Evolutionary conservation across 805 yeast genomes (phyloP).

Genomic region (Teunomyces tritomae): DNA sequence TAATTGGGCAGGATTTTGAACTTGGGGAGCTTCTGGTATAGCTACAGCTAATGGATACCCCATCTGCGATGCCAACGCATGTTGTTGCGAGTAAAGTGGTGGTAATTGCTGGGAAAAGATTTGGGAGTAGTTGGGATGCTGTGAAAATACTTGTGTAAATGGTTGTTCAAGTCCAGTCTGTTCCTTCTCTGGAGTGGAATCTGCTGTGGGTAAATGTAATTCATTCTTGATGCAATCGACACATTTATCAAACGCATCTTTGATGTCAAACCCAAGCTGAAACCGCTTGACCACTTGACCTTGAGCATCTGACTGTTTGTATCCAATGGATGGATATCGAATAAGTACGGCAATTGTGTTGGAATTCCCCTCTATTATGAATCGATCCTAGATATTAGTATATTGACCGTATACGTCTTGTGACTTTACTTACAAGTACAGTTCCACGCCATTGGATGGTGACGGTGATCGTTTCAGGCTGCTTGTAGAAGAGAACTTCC

Average conservation of each 20-base stretch:
- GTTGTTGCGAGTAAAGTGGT: not conserved
- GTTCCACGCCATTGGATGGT: constrained; percentile 21
- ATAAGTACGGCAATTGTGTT: constrained; percentile 16
- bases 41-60: not conserved
- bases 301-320: constrained; percentile 19
- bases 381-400: constrained; percentile 15
- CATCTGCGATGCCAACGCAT: not conserved
- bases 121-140: not conserved
- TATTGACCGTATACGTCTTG: not conserved
- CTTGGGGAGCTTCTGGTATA: not conserved
- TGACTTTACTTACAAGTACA: constrained; percentile 14
- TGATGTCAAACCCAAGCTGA: constrained; percentile 23
- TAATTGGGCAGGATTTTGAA: not conserved
- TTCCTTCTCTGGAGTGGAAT: not conserved
- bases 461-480: constrained; percentile 1
- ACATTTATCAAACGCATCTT: constrained; percentile 12
- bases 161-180: not conserved
- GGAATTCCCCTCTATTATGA: constrained; percentile 4
- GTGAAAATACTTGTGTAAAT: not conserved
- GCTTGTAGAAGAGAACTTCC: constrained; percentile 14
- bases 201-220: constrained; percentile 4
- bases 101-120: not conserved
- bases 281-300: constrained; percentile 24
- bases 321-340: constrained; percentile 27
- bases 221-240: constrained; percentile 4